These are phyloP conservation scores for Citrus unshiu DNA, from an alignment of 345 rosid genomes.

Conservation along the genomic window DNA sequence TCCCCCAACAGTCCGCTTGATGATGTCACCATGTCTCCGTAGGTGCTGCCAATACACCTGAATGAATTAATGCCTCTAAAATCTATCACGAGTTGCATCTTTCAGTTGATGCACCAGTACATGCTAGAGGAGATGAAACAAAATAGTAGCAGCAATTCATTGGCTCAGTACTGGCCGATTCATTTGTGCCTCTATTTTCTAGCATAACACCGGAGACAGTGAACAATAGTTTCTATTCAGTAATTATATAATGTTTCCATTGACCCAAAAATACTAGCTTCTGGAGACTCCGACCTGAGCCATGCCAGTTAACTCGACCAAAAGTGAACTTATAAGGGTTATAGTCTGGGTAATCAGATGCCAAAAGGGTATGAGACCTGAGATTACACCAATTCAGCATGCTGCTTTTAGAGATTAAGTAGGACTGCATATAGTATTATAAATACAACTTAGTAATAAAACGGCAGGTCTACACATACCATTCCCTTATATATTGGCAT, in stretches of 20 bases:
- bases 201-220: background rate
- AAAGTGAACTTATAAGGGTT: background rate
- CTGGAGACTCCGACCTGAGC: background rate
- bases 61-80: background rate
- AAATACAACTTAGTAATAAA: no score
- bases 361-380: background rate
- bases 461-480: conserved; percentile 44
- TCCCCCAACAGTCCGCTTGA: conserved; percentile 73
- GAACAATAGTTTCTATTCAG: background rate
- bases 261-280: background rate
- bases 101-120: background rate
- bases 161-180: no score
- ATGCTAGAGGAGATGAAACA: background rate
- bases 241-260: background rate
- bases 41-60: conserved; percentile 46
- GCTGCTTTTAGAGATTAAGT: background rate
- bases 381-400: background rate
- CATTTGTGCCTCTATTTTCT: background rate
- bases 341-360: background rate
- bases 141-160: no score
- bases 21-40: conserved; percentile 86
- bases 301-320: background rate
- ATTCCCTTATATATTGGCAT: conserved; percentile 72
- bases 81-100: background rate
- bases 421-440: conserved; percentile 6